Evolutionary conservation across 345 rosid species (phyloP), one percentile per base, ranked within the genome.

Genomic region (Diplotaxis tenuifolia): DNA sequence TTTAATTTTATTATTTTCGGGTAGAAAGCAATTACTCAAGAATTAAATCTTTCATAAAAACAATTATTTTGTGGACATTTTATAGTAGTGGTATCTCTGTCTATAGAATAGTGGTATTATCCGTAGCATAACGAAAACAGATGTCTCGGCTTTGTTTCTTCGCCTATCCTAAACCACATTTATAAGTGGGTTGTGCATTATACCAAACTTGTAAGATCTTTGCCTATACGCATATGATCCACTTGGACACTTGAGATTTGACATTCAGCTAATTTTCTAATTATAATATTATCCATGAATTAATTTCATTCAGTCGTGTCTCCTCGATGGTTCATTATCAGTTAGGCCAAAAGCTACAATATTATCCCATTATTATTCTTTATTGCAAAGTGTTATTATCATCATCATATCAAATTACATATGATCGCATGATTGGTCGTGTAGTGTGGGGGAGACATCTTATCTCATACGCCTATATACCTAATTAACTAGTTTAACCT

Each of bases 391-490:
- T 70, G 23, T 42, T 52, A 49, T 76, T 25, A 65, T 71, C 21
- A 65, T 66, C 25, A 45, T 62, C 40, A 69, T 25, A 62, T 77
- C 62, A 67, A 27, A 73, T 36, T 72, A 68, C 74, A 67, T 55
- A 67, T 67, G 81, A 67, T 67, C 81, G 72, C 81, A 78, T 78
- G 77, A 72, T 72, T 67, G 66, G 77, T 67, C 77, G 53, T 47
- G 76, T 72, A 65, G 16, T 32, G 69, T 69, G 67, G 15, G n/a
- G 47, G 62, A n/a, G 64, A 56, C 75, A 70, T 58, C 62, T 71
- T 69, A 31, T 66, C 62, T 71, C 34, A 59, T 50, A 65, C 25
- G 67, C 27, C 54, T 38, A 60, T 50, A 6, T 61, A 57, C 74
- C 79, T 75, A 67, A 75, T 52, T 53, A 61, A 60, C 34, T 67